A percentile compares a stretch with the other conserved stretches of the same genome.
Evolutionary conservation across 176 grass and related monocot species (phyloP).

Genomic region (Metroxylon sagu): DNA sequence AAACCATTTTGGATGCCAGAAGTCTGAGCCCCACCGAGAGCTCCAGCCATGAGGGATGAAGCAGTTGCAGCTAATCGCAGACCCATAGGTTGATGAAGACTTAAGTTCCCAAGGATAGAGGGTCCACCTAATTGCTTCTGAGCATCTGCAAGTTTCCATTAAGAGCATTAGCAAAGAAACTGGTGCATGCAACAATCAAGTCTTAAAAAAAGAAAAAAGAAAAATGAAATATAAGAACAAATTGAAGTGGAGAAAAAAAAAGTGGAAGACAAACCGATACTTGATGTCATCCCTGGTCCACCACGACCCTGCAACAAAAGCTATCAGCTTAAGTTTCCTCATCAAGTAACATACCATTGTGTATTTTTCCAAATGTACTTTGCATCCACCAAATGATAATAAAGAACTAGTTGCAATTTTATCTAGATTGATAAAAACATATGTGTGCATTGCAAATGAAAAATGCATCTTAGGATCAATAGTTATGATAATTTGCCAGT

Average conservation of each 20-base stretch:
- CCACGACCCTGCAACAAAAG: conserved; percentile 77
- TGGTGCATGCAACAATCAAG: conserved; percentile 18
- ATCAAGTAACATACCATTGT: too few relatives aligned
- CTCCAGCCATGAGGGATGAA: conserved; percentile 55
- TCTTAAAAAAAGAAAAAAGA: conserved; percentile 2
- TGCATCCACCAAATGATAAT: too few relatives aligned
- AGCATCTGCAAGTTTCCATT: conserved; percentile 32
- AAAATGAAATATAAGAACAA: too few relatives aligned
- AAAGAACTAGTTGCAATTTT: too few relatives aligned
- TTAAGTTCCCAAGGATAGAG: conserved; percentile 34
- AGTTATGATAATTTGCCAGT: too few relatives aligned
- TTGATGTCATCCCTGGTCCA: conserved; percentile 84
- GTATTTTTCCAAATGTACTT: too few relatives aligned
- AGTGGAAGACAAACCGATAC: conserved; percentile 34
- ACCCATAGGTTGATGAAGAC: conserved; percentile 67
- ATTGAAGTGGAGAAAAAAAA: not conserved
- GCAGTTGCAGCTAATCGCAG: conserved; percentile 70
- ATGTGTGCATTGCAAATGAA: too few relatives aligned
- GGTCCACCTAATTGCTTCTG: conserved; percentile 46
- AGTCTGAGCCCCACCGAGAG: conserved; percentile 69
- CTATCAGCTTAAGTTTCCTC: not conserved
- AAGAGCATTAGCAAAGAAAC: conserved; percentile 12
- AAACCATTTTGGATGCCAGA: conserved; percentile 57
- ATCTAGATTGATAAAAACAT: too few relatives aligned
- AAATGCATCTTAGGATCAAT: too few relatives aligned